A percentile compares a stretch with the other conserved stretches of the same genome.
Conservation (phyloP, 2,329 filamentous ascomycete species). For the Verruconis gallopava region DNA sequence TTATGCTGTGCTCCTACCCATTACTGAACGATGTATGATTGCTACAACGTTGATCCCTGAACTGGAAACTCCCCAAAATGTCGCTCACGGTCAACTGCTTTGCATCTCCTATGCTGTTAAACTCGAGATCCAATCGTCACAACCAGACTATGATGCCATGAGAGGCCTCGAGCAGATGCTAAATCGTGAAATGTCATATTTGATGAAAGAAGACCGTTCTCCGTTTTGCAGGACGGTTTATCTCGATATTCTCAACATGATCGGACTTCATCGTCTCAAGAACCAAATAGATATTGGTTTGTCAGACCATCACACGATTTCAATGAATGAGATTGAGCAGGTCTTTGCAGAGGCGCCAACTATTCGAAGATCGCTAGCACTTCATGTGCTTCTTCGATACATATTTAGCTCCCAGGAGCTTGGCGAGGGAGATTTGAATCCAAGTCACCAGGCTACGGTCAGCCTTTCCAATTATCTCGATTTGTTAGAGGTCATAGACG, state of each 20-base stretch:
- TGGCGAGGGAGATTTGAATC: too few species aligned
- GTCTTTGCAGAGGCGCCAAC: slow-evolving; percentile 2
- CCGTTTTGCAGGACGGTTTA: slow-evolving; percentile 2
- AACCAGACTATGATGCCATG: neutral
- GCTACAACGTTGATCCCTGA: neutral
- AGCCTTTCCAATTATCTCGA: neutral
- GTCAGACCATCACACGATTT: neutral
- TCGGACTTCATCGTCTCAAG: neutral
- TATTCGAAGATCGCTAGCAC: slow-evolving; percentile 1
- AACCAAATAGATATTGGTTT: neutral
- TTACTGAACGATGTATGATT: neutral
- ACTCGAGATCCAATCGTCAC: neutral
- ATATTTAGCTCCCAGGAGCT: too few species aligned
- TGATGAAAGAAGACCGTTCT: slow-evolving; percentile 2
- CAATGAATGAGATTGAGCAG: slow-evolving; percentile 1
- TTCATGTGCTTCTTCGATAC: slow-evolving; percentile 5
- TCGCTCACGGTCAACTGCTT: slow-evolving; percentile 7
- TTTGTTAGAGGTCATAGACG: neutral
- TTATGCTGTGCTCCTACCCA: slow-evolving; percentile 29
- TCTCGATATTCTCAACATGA: slow-evolving; percentile 5
- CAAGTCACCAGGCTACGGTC: neutral
- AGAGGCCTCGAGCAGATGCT: neutral
- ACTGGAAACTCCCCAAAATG: slow-evolving; percentile 2
- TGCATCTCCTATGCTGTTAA: slow-evolving; percentile 7
- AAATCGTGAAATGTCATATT: neutral